These are phyloP conservation scores for Pistacia vera DNA, from an alignment of 345 rosid genomes.

Conservation along the genomic window DNA sequence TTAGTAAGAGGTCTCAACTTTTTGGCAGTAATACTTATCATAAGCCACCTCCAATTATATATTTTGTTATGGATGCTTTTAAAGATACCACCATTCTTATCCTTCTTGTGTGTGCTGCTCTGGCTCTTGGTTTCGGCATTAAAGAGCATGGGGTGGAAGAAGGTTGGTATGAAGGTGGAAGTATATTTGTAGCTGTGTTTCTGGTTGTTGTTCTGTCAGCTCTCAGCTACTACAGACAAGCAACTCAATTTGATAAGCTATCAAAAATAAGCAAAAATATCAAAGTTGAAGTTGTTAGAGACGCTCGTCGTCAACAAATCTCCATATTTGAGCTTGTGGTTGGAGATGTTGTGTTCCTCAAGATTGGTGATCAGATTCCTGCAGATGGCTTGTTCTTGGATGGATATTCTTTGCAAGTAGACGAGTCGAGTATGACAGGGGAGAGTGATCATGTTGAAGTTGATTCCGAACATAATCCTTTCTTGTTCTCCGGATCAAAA, in stretches of 20 bases:
- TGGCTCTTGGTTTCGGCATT: conserved; percentile 53
- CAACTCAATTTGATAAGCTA: conserved; percentile 52
- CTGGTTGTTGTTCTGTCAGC: conserved; percentile 51
- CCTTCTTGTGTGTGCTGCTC: conserved; percentile 49
- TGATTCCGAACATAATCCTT: conserved; percentile 37
- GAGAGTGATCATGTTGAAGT: conserved; percentile 50
- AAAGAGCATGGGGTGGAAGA: conserved; percentile 51
- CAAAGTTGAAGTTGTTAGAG: conserved; percentile 52
- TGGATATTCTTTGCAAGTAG: conserved; percentile 47
- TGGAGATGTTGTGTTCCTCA: conserved; percentile 60
- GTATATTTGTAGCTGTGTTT: conserved; percentile 55
- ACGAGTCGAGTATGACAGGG: conserved; percentile 62
- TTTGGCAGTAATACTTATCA: conserved; percentile 63
- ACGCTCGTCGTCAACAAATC: conserved; percentile 37
- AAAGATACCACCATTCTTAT: conserved; percentile 60
- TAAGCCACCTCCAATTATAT: conserved; percentile 63
- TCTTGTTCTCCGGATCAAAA: conserved; percentile 56
- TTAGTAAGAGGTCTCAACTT: conserved; percentile 33
- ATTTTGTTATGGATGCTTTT: conserved; percentile 58
- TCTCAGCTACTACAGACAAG: conserved; percentile 51
- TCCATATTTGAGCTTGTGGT: conserved; percentile 62
- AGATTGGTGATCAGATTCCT: conserved; percentile 60
- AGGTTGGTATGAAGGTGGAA: conserved; percentile 72
- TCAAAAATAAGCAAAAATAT: conserved; percentile 52
- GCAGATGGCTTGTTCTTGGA: conserved; percentile 60